Percentiles rank a stretch among this genome's conserved stretches.
These are phyloP conservation scores for Aschersonia sp. DNA, from an alignment of 2,329 filamentous ascomycete species.

Conservation along the genomic window DNA sequence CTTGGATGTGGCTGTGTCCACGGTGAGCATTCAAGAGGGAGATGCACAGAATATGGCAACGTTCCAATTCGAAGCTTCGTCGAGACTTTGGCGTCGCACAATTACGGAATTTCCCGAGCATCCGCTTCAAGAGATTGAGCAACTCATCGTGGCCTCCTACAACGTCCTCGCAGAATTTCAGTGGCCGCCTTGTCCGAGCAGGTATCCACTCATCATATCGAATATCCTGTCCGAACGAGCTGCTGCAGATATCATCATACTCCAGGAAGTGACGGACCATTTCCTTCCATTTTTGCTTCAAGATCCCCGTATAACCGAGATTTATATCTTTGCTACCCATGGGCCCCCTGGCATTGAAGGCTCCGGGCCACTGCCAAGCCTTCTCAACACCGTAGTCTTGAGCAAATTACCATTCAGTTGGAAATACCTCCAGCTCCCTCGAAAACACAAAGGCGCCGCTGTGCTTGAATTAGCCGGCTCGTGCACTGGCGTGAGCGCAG, in stretches of 20 bases:
- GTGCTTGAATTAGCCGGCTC: conserved; percentile 26
- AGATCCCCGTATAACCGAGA: conserved; percentile 25
- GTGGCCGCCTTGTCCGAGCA: conserved; percentile 25
- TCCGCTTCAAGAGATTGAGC: neutral
- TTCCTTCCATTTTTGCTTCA: conserved; percentile 42
- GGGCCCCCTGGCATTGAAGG: conserved; percentile 33
- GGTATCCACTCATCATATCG: conserved; percentile 27
- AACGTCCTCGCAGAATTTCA: conserved; percentile 38
- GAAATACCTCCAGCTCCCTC: conserved; percentile 35
- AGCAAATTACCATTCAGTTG: conserved; percentile 41
- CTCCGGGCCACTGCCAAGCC: conserved; percentile 37
- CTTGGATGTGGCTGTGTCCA: neutral
- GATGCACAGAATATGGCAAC: neutral
- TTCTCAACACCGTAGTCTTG: conserved; percentile 46
- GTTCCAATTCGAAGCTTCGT: neutral
- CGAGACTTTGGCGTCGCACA: neutral
- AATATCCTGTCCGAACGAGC: conserved; percentile 28
- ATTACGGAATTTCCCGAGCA: neutral
- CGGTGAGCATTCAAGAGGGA: no score
- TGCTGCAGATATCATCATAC: conserved; percentile 30
- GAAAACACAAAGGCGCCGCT: conserved; percentile 42
- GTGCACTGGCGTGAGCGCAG: conserved; percentile 4
- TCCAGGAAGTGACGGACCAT: conserved; percentile 52
- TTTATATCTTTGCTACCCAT: conserved; percentile 42
- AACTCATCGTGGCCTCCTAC: conserved; percentile 31